Evolutionary conservation across 2,329 filamentous ascomycete species (phyloP).

Genomic region (Fusarium sp.): DNA sequence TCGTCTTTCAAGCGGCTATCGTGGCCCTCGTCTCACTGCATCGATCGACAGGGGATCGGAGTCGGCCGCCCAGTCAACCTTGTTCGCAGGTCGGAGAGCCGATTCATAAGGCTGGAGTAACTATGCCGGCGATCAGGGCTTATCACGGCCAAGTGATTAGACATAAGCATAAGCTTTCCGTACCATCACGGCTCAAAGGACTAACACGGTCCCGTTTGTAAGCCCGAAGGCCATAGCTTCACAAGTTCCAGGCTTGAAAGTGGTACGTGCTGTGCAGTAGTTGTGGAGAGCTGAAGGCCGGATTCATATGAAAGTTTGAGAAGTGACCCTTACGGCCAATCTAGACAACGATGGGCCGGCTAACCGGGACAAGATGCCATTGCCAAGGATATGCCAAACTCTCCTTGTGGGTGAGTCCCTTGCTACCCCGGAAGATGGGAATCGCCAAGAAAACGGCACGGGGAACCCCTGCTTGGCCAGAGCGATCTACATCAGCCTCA

Average conservation of each 20-base stretch:
- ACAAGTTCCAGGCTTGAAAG: neutral
- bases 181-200: neutral
- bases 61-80: neutral
- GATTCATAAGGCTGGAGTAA: neutral
- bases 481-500: neutral
- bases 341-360: neutral
- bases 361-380: neutral
- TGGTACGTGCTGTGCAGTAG: neutral
- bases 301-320: neutral
- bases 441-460: neutral
- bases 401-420: neutral
- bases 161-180: neutral
- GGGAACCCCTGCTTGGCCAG: neutral
- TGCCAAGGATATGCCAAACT: neutral
- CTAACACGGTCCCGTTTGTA: neutral
- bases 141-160: neutral
- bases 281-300: neutral
- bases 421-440: neutral
- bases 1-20: too few relatives aligned
- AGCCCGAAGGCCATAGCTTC: neutral
- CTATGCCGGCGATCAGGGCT: neutral
- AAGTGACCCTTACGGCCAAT: neutral
- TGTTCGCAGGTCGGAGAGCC: fast-evolving
- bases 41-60: neutral
- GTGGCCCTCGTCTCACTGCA: neutral